Conservation (phyloP, 2,329 filamentous ascomycete genomes). For the Sarocladium brachiariae region DNA sequence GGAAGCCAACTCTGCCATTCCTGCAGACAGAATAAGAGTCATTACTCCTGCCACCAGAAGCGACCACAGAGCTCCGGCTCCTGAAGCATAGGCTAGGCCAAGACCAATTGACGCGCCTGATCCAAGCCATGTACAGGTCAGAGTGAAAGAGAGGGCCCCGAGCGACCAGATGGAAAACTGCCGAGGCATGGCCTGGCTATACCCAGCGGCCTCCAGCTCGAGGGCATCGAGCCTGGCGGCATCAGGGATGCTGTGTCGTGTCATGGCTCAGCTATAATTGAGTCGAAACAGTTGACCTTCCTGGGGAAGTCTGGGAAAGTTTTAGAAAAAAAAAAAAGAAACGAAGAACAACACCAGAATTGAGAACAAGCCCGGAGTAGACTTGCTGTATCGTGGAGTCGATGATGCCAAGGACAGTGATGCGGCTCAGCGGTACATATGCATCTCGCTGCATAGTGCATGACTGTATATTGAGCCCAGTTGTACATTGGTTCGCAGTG, state of each 20-base stretch:
- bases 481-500: too few species aligned
- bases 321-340: too few species aligned
- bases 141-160: slow-evolving; percentile 15
- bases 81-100: slow-evolving; percentile 14
- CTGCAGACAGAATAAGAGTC: slow-evolving; percentile 17
- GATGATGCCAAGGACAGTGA: background rate
- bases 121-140: slow-evolving; percentile 18
- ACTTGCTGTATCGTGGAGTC: background rate
- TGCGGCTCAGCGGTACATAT: background rate
- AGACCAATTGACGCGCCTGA: slow-evolving; percentile 16
- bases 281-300: too few species aligned
- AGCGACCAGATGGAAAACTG: slow-evolving; percentile 17
- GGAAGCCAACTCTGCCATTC: slow-evolving; percentile 21
- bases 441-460: background rate
- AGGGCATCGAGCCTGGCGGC: slow-evolving; percentile 8
- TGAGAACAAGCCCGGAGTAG: background rate
- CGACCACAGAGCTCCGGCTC: slow-evolving; percentile 16
- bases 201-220: slow-evolving; percentile 18
- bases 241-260: background rate
- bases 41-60: slow-evolving; percentile 9
- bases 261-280: background rate
- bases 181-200: slow-evolving; percentile 17
- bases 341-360: background rate
- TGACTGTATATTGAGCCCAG: too few species aligned
- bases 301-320: too few species aligned